Evolutionary conservation across 2,329 filamentous ascomycete species (phyloP).

Genomic region (Colletotrichum chlorophyti): DNA sequence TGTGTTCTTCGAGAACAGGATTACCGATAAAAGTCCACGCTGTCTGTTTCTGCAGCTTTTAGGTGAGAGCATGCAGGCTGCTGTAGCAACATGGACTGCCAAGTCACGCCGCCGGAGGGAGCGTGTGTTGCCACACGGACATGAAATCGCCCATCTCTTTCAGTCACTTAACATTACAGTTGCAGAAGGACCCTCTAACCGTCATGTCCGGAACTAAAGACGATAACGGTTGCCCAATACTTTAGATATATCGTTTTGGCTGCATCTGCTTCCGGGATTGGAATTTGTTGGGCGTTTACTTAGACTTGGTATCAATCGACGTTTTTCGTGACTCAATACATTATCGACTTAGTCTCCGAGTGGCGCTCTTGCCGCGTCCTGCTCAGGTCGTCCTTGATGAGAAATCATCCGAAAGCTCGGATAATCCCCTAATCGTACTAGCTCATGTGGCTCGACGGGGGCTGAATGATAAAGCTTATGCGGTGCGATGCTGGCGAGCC

Average conservation of each 20-base stretch:
- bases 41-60: background rate
- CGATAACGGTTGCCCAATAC: no score
- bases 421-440: background rate
- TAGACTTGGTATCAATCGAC: no score
- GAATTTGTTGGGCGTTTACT: background rate
- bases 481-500: background rate
- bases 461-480: background rate
- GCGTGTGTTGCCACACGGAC: conserved; percentile 14
- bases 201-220: no score
- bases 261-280: background rate
- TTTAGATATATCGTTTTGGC: background rate
- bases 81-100: conserved; percentile 5
- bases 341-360: no score
- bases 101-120: background rate
- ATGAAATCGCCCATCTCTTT: background rate
- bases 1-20: background rate
- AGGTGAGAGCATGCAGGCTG: background rate
- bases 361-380: background rate
- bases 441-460: background rate
- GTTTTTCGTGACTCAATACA: no score
- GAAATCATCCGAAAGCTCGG: conserved; percentile 2
- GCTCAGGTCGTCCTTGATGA: background rate
- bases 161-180: no score
- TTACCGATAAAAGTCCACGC: background rate
- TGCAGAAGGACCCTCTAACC: no score